Evolutionary conservation across 768 basidiomycete species (phyloP), one percentile per base, ranked within the genome.

Genomic region (Mycena epipterygia): DNA sequence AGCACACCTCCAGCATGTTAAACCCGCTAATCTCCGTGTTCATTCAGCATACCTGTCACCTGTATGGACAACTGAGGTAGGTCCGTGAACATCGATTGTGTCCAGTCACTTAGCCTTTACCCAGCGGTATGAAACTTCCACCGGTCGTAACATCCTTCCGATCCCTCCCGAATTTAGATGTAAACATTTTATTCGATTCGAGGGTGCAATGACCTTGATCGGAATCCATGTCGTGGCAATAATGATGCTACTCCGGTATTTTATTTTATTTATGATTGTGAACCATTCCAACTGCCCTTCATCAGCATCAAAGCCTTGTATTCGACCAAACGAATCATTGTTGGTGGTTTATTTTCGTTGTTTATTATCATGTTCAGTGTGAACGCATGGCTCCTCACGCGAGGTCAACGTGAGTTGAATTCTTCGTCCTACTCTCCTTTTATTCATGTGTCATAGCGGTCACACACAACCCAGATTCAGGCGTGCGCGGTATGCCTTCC

Each of bases 191-290:
- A 82, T 89, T 27, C 81, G 84, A 30, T 89, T 84, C 59, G 88
- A 89, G 76, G 88, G 88, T 12, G 74, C 84, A 29, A 89, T 87
- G 79, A 87, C 87, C 0, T 81, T 88, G 56, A 86, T 87, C 17
- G 89, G 86, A 1, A 84, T 90, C 59, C 82, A 85, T 37, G 77
- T 87, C 27, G 85, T 87, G 1, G 88, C 84, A 5, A 70, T 89
- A 21, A 89, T 91, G 89, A 89, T 91, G 89, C 79, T 89, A 27
- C 70, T 90, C 4, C 87, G 89, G 84, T 83, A 57, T 16, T 53
- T 16, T 17, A n/a, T 27, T 21, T 9, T 32, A 23, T 6, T 11
- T 21, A 14, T 39, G 12, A 11, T 9, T 53, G 2, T 23, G 23
- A 51, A 27, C 41, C 17, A n/a, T 35, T 30, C 23, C 33, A 5